Evolutionary conservation across 176 grass and related monocot species (phyloP).

Genomic region (Ensete ventricosum): DNA sequence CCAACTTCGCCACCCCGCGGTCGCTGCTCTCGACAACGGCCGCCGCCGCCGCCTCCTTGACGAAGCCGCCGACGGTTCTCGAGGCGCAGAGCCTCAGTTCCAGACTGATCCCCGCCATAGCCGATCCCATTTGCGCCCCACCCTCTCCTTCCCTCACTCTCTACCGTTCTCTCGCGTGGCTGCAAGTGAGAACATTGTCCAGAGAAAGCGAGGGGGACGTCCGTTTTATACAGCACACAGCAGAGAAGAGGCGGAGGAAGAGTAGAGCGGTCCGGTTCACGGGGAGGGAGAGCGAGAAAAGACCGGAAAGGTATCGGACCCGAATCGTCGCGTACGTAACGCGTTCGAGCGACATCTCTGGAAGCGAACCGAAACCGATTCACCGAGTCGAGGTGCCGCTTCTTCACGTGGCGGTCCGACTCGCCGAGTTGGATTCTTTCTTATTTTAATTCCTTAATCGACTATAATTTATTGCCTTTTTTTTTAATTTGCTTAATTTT

Average conservation of each 20-base stretch:
- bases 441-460: too few species aligned
- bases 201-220: background rate
- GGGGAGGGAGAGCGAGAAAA: too few species aligned
- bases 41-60: background rate
- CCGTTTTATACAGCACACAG: background rate
- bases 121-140: slow-evolving; percentile 28
- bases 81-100: slow-evolving; percentile 49
- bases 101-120: slow-evolving; percentile 7
- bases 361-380: background rate
- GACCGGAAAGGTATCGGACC: background rate
- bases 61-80: slow-evolving; percentile 30
- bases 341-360: background rate
- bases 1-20: slow-evolving; percentile 31
- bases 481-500: too few species aligned
- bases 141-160: background rate
- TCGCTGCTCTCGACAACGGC: slow-evolving; percentile 23
- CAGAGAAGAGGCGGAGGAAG: background rate
- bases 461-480: too few species aligned
- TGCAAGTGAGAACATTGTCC: too few species aligned
- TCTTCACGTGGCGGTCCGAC: background rate
- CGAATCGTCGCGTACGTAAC: background rate
- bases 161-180: background rate
- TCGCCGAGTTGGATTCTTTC: background rate
- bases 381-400: background rate
- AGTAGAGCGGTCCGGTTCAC: too few species aligned